These are phyloP conservation scores for Coprinopsis sp. DNA, from an alignment of 768 basidiomycete genomes.

Conservation along the genomic window DNA sequence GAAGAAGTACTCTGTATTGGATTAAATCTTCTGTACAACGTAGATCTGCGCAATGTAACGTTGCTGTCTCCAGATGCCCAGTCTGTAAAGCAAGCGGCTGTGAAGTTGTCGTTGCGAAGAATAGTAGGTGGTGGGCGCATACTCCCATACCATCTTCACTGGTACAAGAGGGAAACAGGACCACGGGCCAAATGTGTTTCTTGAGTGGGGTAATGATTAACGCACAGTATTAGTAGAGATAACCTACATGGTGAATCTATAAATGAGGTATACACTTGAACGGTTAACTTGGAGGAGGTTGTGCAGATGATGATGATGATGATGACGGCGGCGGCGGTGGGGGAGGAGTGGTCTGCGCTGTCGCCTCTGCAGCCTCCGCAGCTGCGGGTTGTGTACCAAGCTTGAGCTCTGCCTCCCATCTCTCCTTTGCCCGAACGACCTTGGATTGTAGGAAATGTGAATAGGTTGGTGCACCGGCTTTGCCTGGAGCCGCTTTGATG, in stretches of 20 bases:
- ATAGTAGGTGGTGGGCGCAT: too few species aligned
- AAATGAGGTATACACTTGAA: too few species aligned
- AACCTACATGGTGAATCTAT: background rate
- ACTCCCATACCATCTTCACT: background rate
- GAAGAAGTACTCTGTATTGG: slow-evolving; percentile 86
- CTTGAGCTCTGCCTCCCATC: slow-evolving; percentile 84
- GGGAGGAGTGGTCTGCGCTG: too few species aligned
- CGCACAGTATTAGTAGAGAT: slow-evolving; percentile 5
- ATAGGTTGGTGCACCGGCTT: slow-evolving; percentile 39
- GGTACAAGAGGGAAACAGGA: background rate
- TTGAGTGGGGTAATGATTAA: slow-evolving; percentile 9
- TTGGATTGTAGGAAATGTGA: slow-evolving; percentile 97
- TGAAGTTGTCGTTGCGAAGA: too few species aligned
- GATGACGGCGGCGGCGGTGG: slow-evolving; percentile 16
- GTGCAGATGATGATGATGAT: slow-evolving; percentile 4
- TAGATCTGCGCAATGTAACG: background rate
- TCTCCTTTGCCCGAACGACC: slow-evolving; percentile 89
- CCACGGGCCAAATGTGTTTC: too few species aligned
- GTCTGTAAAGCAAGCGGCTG: too few species aligned
- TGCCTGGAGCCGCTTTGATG: slow-evolving; percentile 42
- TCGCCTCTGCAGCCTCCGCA: too few species aligned
- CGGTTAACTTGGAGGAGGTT: slow-evolving; percentile 4
- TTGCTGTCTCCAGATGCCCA: too few species aligned
- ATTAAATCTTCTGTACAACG: slow-evolving; percentile 33
- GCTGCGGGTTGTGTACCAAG: slow-evolving; percentile 16